Conservation (phyloP, 148 eudicot species). For the Nyssa sinensis region DNA sequence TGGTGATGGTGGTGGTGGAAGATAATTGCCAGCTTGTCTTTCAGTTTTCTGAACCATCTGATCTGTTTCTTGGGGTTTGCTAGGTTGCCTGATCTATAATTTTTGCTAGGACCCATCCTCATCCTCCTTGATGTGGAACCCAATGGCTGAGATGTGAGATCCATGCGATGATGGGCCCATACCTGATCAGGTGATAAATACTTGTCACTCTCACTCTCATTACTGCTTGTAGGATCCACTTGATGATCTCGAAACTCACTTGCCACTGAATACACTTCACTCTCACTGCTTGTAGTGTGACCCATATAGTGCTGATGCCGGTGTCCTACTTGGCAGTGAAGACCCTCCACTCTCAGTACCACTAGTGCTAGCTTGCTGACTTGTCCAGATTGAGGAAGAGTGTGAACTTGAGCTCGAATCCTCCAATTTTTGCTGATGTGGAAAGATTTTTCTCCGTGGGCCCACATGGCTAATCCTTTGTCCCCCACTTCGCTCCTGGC, state of each 20-base stretch:
- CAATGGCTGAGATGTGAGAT: neutral
- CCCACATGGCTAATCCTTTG: neutral
- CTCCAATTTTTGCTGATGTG: constrained; percentile 24
- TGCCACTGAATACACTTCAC: constrained; percentile 5
- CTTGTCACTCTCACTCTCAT: constrained; percentile 21
- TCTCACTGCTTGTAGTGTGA: constrained; percentile 18
- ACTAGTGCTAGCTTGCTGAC: constrained; percentile 21
- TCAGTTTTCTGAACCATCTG: constrained; percentile 45
- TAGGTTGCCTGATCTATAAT: constrained; percentile 5
- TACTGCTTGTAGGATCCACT: neutral
- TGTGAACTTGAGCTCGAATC: constrained; percentile 30
- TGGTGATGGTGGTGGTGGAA: constrained; percentile 81
- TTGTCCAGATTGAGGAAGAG: constrained; percentile 37
- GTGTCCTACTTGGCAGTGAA: constrained; percentile 10
- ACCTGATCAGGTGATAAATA: neutral
- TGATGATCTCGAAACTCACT: neutral
- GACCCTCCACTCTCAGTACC: constrained; percentile 24
- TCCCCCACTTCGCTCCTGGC: neutral
- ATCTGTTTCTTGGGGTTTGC: constrained; percentile 12
- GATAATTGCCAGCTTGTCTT: constrained; percentile 58
- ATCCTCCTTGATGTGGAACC: constrained; percentile 21
- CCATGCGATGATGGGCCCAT: neutral
- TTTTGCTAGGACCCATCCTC: constrained; percentile 17
- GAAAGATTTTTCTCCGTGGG: constrained; percentile 2
- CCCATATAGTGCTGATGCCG: too few relatives aligned